Conservation (phyloP, 1,284 basidiomycete genomes). For the Boletus smithii region DNA sequence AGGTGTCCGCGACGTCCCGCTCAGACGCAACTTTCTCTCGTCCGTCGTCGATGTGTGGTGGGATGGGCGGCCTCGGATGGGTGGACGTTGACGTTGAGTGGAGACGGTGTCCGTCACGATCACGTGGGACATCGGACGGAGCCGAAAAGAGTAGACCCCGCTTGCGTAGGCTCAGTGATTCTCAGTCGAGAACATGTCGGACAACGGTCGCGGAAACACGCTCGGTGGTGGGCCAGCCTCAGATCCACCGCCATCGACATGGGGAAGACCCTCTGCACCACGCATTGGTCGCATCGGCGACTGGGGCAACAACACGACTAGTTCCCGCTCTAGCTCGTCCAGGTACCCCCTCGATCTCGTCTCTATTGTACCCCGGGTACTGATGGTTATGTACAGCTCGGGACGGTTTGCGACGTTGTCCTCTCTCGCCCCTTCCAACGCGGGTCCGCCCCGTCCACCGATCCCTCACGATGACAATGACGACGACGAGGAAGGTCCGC, state of each 20-base stretch:
- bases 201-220: conserved; percentile 40
- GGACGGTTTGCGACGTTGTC: conserved; percentile 24
- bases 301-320: conserved; percentile 16
- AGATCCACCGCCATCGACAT: conserved; percentile 45
- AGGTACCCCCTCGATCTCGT: conserved; percentile 4
- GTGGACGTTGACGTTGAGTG: too few relatives aligned
- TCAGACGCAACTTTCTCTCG: too few relatives aligned
- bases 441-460: conserved; percentile 10
- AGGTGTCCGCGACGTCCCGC: too few relatives aligned
- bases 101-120: too few relatives aligned
- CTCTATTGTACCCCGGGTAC: background rate
- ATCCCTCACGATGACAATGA: conserved; percentile 39
- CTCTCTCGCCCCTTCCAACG: conserved; percentile 18
- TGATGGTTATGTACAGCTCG: conserved; percentile 9
- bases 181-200: conserved; percentile 37
- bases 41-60: too few relatives aligned
- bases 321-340: conserved; percentile 7
- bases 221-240: conserved; percentile 42
- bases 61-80: too few relatives aligned
- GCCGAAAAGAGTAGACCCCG: background rate
- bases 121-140: too few relatives aligned
- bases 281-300: conserved; percentile 40
- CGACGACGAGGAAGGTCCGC: conserved; percentile 49
- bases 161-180: background rate
- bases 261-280: conserved; percentile 42